Evolutionary conservation across 2,329 filamentous ascomycete genomes (phyloP).

Genomic region (Ustulina deusta): DNA sequence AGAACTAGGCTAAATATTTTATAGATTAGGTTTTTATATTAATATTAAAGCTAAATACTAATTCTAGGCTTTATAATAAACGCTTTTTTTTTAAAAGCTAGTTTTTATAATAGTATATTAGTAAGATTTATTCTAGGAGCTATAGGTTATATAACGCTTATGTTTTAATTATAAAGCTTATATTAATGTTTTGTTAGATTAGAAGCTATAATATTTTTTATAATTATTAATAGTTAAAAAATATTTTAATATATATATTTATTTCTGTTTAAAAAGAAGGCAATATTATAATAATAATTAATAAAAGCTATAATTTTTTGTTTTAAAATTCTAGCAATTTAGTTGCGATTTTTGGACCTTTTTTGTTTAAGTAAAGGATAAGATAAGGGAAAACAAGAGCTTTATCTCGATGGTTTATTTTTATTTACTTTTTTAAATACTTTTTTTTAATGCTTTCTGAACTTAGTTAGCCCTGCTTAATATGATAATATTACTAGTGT

Average conservation of each 20-base stretch:
- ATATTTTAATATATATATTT: neutral
- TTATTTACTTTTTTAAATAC: neutral
- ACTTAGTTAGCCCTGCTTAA: neutral
- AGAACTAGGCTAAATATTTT: neutral
- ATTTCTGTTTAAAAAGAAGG: neutral
- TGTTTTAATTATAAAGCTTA: neutral
- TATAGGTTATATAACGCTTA: neutral
- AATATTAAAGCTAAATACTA: neutral
- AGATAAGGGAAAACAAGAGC: neutral
- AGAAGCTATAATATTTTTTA: neutral
- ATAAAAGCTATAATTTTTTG: neutral
- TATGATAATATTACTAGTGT: neutral
- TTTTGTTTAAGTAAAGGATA: neutral
- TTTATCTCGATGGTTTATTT: neutral
- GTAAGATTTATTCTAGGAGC: neutral
- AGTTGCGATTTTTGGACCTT: neutral
- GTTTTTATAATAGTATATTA: neutral
- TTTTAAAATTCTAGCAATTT: neutral
- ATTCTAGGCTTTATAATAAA: neutral
- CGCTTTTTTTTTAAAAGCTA: neutral
- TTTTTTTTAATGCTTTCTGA: neutral
- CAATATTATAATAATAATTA: neutral
- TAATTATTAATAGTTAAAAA: neutral
- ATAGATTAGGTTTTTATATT: neutral
- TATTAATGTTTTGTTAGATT: neutral